These are phyloP conservation scores for Inga oerstediana DNA, from an alignment of 306 rosid species.

Conservation along the genomic window DNA sequence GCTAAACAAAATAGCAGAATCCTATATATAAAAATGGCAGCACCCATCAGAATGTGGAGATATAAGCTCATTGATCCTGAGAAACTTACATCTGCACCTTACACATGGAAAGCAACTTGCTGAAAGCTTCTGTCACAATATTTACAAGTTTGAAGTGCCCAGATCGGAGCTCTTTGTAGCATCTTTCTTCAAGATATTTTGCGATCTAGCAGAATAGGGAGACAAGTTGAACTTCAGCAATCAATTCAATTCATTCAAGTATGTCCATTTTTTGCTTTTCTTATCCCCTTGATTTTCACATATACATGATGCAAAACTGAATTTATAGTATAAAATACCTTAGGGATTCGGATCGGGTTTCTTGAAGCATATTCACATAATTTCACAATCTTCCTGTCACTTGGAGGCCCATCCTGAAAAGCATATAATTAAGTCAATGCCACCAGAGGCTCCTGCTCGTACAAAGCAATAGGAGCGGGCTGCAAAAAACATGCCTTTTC, in stretches of 20 bases:
- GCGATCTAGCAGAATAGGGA: slow-evolving; percentile 62
- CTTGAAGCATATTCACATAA: slow-evolving; percentile 93
- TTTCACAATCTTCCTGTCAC: slow-evolving; percentile 84
- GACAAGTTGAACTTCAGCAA: slow-evolving; percentile 35
- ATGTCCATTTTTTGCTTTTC: neutral
- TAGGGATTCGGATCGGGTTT: slow-evolving; percentile 90
- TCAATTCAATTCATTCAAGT: slow-evolving; percentile 18
- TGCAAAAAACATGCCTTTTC: neutral
- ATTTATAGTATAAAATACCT: slow-evolving; percentile 56
- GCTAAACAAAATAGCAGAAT: neutral
- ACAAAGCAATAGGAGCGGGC: slow-evolving; percentile 4
- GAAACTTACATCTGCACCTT: slow-evolving; percentile 93
- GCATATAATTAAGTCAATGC: slow-evolving; percentile 5
- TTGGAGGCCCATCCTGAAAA: slow-evolving; percentile 78
- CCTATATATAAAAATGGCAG: slow-evolving; percentile 2
- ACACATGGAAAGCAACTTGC: slow-evolving; percentile 81
- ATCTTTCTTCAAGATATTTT: slow-evolving; percentile 93
- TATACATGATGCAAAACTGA: neutral
- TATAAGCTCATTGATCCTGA: slow-evolving; percentile 15
- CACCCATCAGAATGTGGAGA: slow-evolving; percentile 20
- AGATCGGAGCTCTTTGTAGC: slow-evolving; percentile 78
- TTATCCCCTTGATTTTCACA: neutral
- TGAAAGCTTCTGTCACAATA: slow-evolving; percentile 69
- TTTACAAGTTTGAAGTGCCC: slow-evolving; percentile 69
- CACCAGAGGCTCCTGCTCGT: slow-evolving; percentile 15